A percentile compares a stretch with the other conserved stretches of the same genome.
These are phyloP conservation scores for Voacanga thouarsii DNA, from an alignment of 257 asterid genomes.

Conservation along the genomic window DNA sequence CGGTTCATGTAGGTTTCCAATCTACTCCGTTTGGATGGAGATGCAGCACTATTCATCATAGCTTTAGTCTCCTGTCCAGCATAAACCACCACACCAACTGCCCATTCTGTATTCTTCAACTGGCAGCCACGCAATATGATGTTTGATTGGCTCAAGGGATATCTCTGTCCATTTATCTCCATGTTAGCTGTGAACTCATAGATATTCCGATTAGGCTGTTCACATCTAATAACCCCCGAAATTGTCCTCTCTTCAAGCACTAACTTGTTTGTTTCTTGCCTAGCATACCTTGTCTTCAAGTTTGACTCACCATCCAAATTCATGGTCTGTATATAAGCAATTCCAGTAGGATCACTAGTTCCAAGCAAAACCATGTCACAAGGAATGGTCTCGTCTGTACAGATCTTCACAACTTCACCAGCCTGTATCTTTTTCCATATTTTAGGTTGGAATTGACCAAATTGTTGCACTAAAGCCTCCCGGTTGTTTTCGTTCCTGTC, in stretches of 20 bases:
- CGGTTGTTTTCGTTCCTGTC: constrained; percentile 96
- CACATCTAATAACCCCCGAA: constrained; percentile 82
- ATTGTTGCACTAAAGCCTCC: constrained; percentile 75
- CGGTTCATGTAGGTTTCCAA: constrained; percentile 93
- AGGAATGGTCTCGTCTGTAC: constrained; percentile 85
- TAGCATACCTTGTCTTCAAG: constrained; percentile 96
- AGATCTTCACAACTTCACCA: constrained; percentile 88
- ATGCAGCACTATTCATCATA: constrained; percentile 87
- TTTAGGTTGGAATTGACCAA: constrained; percentile 54
- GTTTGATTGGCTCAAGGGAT: constrained; percentile 88
- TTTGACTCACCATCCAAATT: constrained; percentile 98
- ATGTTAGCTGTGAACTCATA: constrained; percentile 92
- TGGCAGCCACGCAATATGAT: constrained; percentile 97
- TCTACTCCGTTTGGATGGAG: constrained; percentile 93
- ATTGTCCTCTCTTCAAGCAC: constrained; percentile 53
- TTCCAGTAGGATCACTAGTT: constrained; percentile 91
- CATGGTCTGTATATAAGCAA: constrained; percentile 98
- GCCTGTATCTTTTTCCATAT: constrained; percentile 78
- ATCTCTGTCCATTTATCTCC: constrained; percentile 70
- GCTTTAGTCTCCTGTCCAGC: constrained; percentile 99
- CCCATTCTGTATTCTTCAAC: constrained; percentile 96
- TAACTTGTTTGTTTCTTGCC: constrained; percentile 85
- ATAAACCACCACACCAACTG: constrained; percentile 91
- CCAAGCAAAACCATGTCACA: constrained; percentile 92
- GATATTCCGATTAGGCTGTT: constrained; percentile 94